Evolutionary conservation across 2,329 filamentous ascomycete genomes (phyloP).

Genomic region (Ascochyta koolunga): DNA sequence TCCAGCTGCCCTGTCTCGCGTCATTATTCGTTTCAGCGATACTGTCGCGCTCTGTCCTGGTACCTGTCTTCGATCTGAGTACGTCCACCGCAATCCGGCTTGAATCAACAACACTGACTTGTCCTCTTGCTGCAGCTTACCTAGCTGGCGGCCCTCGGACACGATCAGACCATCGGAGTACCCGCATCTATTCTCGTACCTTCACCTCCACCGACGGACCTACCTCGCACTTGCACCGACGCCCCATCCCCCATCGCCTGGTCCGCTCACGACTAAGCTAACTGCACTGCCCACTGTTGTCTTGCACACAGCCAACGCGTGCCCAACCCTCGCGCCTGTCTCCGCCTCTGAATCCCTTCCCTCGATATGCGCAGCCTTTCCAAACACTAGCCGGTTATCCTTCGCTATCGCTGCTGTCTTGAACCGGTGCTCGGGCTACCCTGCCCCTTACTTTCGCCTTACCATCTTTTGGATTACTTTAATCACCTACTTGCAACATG

Average conservation of each 20-base stretch:
- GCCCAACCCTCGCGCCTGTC: slow-evolving; percentile 1
- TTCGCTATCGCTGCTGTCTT: slow-evolving; percentile 25
- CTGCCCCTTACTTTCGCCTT: slow-evolving; percentile 21
- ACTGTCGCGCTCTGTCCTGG: slow-evolving; percentile 20
- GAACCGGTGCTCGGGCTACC: slow-evolving; percentile 24
- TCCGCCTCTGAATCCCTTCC: slow-evolving; percentile 2
- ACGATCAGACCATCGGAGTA: slow-evolving; percentile 10
- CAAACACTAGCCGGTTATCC: slow-evolving; percentile 27
- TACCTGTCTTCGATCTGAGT: slow-evolving; percentile 31
- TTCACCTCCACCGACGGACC: slow-evolving; percentile 2
- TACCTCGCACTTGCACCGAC: neutral
- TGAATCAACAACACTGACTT: slow-evolving; percentile 27
- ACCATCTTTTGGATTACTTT: slow-evolving; percentile 15
- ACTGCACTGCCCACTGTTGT: slow-evolving; percentile 1
- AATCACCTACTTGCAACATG: slow-evolving; percentile 58
- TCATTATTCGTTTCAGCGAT: slow-evolving; percentile 15
- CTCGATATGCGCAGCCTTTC: slow-evolving; percentile 41
- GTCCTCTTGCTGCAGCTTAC: slow-evolving; percentile 20
- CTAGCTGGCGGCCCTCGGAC: slow-evolving; percentile 9
- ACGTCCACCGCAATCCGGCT: slow-evolving; percentile 21
- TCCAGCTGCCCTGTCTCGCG: slow-evolving; percentile 22
- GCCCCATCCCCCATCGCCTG: slow-evolving; percentile 4
- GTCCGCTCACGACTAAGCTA: neutral
- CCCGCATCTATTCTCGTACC: slow-evolving; percentile 7
- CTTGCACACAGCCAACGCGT: slow-evolving; percentile 9